A percentile compares a stretch with the other conserved stretches of the same genome.
phyloP scores from a whole-genome alignment of 2,329 filamentous ascomycete genomes.

The Chrysosporium queenslandicum region DNA sequence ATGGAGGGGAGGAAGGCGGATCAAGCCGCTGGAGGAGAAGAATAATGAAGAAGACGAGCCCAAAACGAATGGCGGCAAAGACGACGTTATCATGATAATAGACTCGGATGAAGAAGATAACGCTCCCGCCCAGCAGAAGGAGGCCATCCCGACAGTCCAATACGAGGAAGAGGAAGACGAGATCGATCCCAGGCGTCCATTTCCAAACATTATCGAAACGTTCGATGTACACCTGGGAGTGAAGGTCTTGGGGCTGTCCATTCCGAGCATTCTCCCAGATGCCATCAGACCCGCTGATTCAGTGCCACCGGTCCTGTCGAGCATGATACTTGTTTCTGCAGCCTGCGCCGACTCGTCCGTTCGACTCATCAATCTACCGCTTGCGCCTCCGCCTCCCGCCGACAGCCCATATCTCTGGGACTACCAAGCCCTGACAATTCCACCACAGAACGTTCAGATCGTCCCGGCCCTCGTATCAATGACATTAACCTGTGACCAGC shows the following conservation, averaged over 20 bases:
- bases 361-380: constrained; percentile 45
- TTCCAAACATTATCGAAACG: constrained; percentile 44
- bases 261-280: constrained; percentile 38
- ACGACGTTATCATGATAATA: constrained; percentile 45
- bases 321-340: constrained; percentile 45
- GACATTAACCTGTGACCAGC: constrained; percentile 42
- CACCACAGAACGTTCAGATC: constrained; percentile 39
- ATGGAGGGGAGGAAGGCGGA: constrained; percentile 49
- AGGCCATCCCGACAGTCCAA: constrained; percentile 25
- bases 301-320: constrained; percentile 40
- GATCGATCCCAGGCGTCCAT: constrained; percentile 47
- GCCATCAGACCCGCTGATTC: constrained; percentile 33
- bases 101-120: constrained; percentile 49
- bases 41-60: constrained; percentile 21
- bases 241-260: constrained; percentile 45
- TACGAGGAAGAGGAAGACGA: constrained; percentile 50
- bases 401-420: constrained; percentile 29
- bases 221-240: constrained; percentile 47
- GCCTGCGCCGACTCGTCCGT: constrained; percentile 50
- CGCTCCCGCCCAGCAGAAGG: constrained; percentile 25
- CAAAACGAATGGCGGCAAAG: constrained; percentile 33
- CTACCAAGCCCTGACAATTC: constrained; percentile 42
- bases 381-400: constrained; percentile 42
- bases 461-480: constrained; percentile 44
- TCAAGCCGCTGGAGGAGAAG: constrained; percentile 31